A percentile compares a stretch with the other conserved stretches of the same genome.
Evolutionary conservation across 345 rosid genomes (phyloP).

Genomic region (Triadica sebifera): DNA sequence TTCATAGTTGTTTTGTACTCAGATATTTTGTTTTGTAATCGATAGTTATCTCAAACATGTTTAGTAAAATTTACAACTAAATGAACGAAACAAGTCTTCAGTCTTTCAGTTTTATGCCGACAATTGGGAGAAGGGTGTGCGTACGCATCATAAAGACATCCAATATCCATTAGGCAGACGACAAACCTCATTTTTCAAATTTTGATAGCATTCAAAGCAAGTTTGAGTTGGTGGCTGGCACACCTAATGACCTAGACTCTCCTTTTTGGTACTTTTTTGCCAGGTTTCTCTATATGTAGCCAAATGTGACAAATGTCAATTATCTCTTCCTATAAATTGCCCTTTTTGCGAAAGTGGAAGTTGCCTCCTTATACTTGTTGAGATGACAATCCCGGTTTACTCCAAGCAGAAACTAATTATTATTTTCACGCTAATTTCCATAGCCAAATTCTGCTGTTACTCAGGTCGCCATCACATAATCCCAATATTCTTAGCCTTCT

Average conservation of each 20-base stretch:
- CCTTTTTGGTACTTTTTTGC: background rate
- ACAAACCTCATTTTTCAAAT: background rate
- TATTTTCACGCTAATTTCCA: conserved; percentile 11
- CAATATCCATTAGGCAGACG: background rate
- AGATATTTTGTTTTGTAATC: no score
- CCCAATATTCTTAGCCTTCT: background rate
- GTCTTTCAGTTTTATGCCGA: no score
- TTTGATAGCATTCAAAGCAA: background rate
- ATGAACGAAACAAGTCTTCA: no score
- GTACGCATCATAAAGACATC: background rate
- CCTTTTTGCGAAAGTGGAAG: no score
- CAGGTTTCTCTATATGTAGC: background rate
- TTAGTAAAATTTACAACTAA: no score
- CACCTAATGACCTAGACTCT: no score
- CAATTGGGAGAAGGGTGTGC: background rate
- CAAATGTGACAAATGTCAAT: conserved; percentile 17
- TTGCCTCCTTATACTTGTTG: background rate
- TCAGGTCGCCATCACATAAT: conserved; percentile 13
- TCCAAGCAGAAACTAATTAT: background rate
- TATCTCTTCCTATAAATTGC: background rate
- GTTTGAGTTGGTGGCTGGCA: no score
- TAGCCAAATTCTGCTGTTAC: conserved; percentile 7
- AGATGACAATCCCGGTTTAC: conserved; percentile 10
- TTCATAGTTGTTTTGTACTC: no score
- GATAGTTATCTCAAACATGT: no score